Evolutionary conservation across 352 stramenopile species (phyloP), one percentile per base, ranked within the genome.

Genomic region (Globisporangium carolinianum): DNA sequence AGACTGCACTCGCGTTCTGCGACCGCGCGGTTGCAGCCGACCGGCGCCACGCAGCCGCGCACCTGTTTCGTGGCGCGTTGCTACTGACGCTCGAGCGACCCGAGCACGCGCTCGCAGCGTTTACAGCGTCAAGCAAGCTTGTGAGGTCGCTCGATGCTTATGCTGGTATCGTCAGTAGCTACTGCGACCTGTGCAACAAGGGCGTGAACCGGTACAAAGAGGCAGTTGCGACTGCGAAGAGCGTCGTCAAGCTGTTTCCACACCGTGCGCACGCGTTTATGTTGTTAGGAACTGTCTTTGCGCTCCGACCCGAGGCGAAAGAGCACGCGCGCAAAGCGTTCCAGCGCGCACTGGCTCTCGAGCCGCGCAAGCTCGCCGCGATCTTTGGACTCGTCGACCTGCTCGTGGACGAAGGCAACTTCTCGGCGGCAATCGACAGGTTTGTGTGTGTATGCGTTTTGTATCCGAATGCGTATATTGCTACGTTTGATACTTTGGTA

Each of bases 381-480:
- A 77, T 77, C 53, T 88, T 94, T 63, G 82, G 80, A 0, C 71
- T 91, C 9, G 76, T 76, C 18, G 82, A 91, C 61, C 43, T 94
- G 58, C 57, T 87, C 10, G 71, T 92, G 8, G 61, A 67, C 15
- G 80, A 92, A 10, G 72, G 76, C 4, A 73, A 85, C 35, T 61
- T 86, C 12, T 49, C 53, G 1, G 65, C 57, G 5, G 84, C 84
- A 7, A 86, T 92, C 51, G 69, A 84, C n/a, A 72, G 66, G 79
- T 87, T 66, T 42, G 72, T 58, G 3, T 2, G n/a, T 57, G 4
- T 36, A n/a, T 24, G 57, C 11, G 18, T 37, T 9, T 43, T 50
- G 37, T 57, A 37, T 18, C 24, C 24, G 37, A 53, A 51, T 35
- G 6, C 15, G 54, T 24, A 32, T 32, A 32, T 32, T 32, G 24